These are phyloP conservation scores for Penstemon barbatus DNA, from an alignment of 257 asterid genomes.

Conservation along the genomic window DNA sequence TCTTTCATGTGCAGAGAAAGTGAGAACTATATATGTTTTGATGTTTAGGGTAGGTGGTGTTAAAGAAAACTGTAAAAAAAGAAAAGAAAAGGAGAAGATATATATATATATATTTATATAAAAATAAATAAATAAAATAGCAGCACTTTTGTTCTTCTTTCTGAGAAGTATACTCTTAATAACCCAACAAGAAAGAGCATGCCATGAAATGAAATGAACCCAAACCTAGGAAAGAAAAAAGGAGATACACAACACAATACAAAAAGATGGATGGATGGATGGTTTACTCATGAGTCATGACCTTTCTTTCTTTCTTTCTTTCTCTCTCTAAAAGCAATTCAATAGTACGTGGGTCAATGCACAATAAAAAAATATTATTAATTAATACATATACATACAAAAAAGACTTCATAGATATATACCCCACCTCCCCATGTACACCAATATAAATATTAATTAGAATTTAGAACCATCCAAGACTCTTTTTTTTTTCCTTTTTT, in stretches of 20 bases:
- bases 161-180: conserved; percentile 39
- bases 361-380: conserved; percentile 25
- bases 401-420: conserved; percentile 41
- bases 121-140: background rate
- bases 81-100: background rate
- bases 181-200: conserved; percentile 43
- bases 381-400: conserved; percentile 45
- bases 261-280: background rate
- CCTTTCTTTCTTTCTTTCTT: conserved; percentile 24
- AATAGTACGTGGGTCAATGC: conserved; percentile 48
- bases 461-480: conserved; percentile 45
- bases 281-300: conserved; percentile 23
- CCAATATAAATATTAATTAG: conserved; percentile 41
- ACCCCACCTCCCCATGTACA: conserved; percentile 24
- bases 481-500: background rate
- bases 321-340: conserved; percentile 28
- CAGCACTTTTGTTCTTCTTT: conserved; percentile 26
- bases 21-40: conserved; percentile 19
- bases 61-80: background rate
- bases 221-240: conserved; percentile 44
- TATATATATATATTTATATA: background rate
- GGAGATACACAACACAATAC: conserved; percentile 13
- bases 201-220: conserved; percentile 26
- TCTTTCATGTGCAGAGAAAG: conserved; percentile 27
- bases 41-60: conserved; percentile 16